Conservation (phyloP, 345 rosid species). For the Lumnitzera racemosa region DNA sequence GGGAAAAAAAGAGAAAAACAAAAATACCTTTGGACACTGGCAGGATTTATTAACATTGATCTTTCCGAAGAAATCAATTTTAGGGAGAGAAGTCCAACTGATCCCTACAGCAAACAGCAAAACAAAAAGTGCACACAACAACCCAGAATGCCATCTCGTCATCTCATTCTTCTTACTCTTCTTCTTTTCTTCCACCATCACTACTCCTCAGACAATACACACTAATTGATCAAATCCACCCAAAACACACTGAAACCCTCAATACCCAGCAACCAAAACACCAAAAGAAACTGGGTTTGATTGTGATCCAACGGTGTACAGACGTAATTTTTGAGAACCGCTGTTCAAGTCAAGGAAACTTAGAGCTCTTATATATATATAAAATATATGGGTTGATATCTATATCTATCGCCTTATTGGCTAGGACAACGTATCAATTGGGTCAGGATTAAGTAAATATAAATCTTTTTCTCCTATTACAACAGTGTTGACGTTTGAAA, state of each 20-base stretch:
- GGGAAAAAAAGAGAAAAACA: constrained; percentile 1
- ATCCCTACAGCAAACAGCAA: constrained; percentile 6
- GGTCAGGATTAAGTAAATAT: too few relatives aligned
- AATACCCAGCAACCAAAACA: constrained; percentile 1
- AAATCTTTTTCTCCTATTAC: too few relatives aligned
- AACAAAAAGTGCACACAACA: not conserved
- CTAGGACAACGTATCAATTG: too few relatives aligned
- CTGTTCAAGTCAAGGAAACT: too few relatives aligned
- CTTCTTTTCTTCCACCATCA: constrained; percentile 19
- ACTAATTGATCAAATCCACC: not conserved
- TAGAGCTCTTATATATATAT: too few relatives aligned
- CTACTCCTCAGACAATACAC: not conserved
- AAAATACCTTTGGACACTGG: constrained; percentile 48
- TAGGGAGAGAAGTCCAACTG: constrained; percentile 18
- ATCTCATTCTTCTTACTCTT: constrained; percentile 12
- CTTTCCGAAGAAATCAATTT: constrained; percentile 21
- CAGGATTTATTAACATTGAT: constrained; percentile 24
- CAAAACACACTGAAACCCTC: not conserved
- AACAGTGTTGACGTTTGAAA: too few relatives aligned
- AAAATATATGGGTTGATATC: too few relatives aligned
- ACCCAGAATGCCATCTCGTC: constrained; percentile 8
- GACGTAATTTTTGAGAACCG: too few relatives aligned
- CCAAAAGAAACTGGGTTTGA: not conserved
- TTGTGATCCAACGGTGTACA: too few relatives aligned
- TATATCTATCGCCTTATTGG: too few relatives aligned